These are phyloP conservation scores for Balakata baccata DNA, from an alignment of 345 rosid genomes.

Conservation along the genomic window DNA sequence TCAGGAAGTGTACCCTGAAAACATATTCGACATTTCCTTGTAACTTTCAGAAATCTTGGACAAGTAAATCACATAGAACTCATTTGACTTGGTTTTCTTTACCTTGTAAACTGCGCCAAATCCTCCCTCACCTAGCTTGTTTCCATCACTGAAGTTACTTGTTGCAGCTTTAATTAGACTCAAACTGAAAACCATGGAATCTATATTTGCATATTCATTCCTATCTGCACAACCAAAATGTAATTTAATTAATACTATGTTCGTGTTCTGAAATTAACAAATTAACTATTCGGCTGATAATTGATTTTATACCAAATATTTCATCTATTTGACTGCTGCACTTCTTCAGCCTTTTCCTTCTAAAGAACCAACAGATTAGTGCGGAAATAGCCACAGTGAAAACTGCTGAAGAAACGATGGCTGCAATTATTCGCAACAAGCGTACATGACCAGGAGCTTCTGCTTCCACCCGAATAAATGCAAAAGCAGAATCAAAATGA, in stretches of 20 bases:
- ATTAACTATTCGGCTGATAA: background rate
- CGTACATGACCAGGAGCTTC: background rate
- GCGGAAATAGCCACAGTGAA: background rate
- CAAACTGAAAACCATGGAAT: background rate
- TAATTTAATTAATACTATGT: background rate
- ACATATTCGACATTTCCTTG: background rate
- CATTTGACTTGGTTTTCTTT: background rate
- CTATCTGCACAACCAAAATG: background rate
- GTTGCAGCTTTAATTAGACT: background rate
- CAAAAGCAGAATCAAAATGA: too few species aligned
- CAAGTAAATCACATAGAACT: background rate
- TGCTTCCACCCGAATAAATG: background rate
- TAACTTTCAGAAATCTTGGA: background rate
- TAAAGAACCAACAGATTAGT: background rate
- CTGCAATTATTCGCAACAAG: background rate
- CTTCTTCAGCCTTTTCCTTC: background rate
- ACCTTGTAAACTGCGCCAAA: background rate
- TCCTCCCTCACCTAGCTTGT: background rate
- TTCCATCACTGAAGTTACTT: background rate
- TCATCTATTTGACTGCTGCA: background rate
- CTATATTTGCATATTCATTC: background rate
- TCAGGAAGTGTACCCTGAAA: slow-evolving; percentile 1
- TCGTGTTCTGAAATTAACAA: too few species aligned
- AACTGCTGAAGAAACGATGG: background rate
- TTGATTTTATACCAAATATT: background rate